A percentile compares a stretch with the other conserved stretches of the same genome.
phyloP scores from a whole-genome alignment of 208 protist genomes.

The Borovskyia barvae region DNA sequence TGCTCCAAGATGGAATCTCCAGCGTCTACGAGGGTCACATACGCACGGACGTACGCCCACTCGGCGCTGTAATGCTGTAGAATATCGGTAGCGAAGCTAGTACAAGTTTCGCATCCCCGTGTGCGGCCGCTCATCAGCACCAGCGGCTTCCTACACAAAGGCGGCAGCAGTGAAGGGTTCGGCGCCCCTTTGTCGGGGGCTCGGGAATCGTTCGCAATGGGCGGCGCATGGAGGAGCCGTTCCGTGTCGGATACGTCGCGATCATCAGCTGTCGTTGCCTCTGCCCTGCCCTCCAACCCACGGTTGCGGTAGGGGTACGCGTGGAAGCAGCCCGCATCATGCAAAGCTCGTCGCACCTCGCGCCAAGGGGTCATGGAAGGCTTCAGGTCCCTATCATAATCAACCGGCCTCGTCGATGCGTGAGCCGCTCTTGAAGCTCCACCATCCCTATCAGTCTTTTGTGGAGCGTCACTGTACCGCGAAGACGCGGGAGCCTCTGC shows the following conservation, averaged over 20 bases:
- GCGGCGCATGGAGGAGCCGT: background rate
- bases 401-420: too few relatives aligned
- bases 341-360: constrained; percentile 9
- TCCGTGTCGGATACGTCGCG: background rate
- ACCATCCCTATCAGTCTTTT: too few relatives aligned
- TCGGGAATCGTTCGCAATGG: too few relatives aligned
- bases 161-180: constrained; percentile 3
- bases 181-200: too few relatives aligned
- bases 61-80: constrained; percentile 31
- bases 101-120: constrained; percentile 19
- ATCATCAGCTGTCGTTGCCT: background rate
- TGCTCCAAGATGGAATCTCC: constrained; percentile 32
- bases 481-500: too few relatives aligned
- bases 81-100: constrained; percentile 6
- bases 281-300: background rate
- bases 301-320: background rate
- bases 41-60: constrained; percentile 39
- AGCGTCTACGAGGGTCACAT: constrained; percentile 53
- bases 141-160: constrained; percentile 30
- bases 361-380: constrained; percentile 21
- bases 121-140: constrained; percentile 29
- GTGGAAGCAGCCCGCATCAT: constrained; percentile 12
- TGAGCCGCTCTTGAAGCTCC: too few relatives aligned
- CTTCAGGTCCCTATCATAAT: constrained; percentile 17
- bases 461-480: too few relatives aligned